Evolutionary conservation across 306 rosid species (phyloP).

Genomic region (Glycine tomentella): DNA sequence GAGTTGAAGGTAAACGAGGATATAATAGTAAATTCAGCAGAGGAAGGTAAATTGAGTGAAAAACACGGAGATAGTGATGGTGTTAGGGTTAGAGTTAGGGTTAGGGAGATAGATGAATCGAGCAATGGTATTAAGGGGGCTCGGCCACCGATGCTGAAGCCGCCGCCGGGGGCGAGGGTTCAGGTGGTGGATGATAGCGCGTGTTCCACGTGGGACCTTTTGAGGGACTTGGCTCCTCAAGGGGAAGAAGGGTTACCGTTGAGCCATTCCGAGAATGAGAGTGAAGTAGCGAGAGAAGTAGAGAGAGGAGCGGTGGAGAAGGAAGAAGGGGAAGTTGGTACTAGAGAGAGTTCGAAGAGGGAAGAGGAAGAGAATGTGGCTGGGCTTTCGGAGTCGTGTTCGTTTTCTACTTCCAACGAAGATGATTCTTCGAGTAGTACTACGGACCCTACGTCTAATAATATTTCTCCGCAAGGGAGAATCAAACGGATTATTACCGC

Average conservation of each 20-base stretch:
- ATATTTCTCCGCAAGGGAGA: conserved; percentile 74
- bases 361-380: conserved; percentile 50
- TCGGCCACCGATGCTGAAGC: conserved; percentile 81
- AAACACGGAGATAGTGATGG: conserved; percentile 33
- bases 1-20: conserved; percentile 12
- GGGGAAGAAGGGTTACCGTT: conserved; percentile 27
- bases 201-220: conserved; percentile 84
- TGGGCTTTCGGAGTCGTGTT: conserved; percentile 58
- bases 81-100: not conserved
- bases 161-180: conserved; percentile 69
- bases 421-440: conserved; percentile 82
- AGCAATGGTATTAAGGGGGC: conserved; percentile 69
- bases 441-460: conserved; percentile 64
- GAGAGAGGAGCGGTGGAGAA: not conserved
- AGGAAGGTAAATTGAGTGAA: conserved; percentile 44
- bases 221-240: conserved; percentile 68
- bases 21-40: not conserved
- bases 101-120: conserved; percentile 45
- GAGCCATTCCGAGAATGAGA: conserved; percentile 7
- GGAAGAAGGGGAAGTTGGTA: conserved; percentile 32
- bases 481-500: conserved; percentile 54
- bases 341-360: conserved; percentile 30
- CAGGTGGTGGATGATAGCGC: conserved; percentile 57
- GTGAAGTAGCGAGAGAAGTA: not conserved
- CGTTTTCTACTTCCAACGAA: conserved; percentile 76